Evolutionary conservation across 805 yeast species (phyloP).

Genomic region (Cyberlindnera euphorbiae): DNA sequence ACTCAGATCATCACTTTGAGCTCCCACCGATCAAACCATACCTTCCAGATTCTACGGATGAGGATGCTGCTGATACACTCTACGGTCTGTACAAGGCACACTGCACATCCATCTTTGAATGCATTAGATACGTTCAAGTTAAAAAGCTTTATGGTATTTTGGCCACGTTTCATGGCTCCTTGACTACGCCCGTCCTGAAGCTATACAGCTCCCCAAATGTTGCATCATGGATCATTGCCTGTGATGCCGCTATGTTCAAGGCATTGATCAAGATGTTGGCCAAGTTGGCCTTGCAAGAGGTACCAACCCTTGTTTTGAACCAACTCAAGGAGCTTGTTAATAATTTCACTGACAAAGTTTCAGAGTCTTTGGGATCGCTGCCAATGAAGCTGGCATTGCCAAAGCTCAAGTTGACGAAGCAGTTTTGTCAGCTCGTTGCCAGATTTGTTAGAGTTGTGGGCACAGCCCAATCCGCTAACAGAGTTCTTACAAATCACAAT

Average conservation of each 20-base stretch:
- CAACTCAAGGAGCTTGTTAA: slow-evolving; percentile 52
- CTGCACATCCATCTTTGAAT: slow-evolving; percentile 59
- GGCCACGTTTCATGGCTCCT: slow-evolving; percentile 45
- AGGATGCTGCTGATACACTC: slow-evolving; percentile 50
- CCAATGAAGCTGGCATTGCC: slow-evolving; percentile 47
- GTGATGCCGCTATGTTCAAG: slow-evolving; percentile 61
- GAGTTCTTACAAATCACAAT: slow-evolving; percentile 36
- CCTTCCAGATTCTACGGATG: slow-evolving; percentile 17
- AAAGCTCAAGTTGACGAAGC: slow-evolving; percentile 49
- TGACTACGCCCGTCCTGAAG: slow-evolving; percentile 60
- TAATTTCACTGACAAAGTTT: slow-evolving; percentile 42
- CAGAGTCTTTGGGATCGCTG: slow-evolving; percentile 37
- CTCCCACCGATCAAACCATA: slow-evolving; percentile 32
- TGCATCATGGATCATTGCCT: slow-evolving; percentile 58
- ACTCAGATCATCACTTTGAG: slow-evolving; percentile 25
- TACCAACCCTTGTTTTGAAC: slow-evolving; percentile 50
- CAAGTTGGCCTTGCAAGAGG: slow-evolving; percentile 51
- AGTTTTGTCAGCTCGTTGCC: slow-evolving; percentile 47
- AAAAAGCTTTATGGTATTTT: slow-evolving; percentile 53
- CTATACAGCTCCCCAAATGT: slow-evolving; percentile 46
- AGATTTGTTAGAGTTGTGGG: slow-evolving; percentile 52
- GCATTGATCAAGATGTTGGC: slow-evolving; percentile 54
- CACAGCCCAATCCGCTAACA: slow-evolving; percentile 45
- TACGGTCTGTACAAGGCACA: slow-evolving; percentile 58
- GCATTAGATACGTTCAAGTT: slow-evolving; percentile 62